Percentiles rank a stretch among this genome's conserved stretches.
Evolutionary conservation across 2,329 filamentous ascomycete genomes (phyloP).

Genomic region (Conoideocrella luteorostrata): DNA sequence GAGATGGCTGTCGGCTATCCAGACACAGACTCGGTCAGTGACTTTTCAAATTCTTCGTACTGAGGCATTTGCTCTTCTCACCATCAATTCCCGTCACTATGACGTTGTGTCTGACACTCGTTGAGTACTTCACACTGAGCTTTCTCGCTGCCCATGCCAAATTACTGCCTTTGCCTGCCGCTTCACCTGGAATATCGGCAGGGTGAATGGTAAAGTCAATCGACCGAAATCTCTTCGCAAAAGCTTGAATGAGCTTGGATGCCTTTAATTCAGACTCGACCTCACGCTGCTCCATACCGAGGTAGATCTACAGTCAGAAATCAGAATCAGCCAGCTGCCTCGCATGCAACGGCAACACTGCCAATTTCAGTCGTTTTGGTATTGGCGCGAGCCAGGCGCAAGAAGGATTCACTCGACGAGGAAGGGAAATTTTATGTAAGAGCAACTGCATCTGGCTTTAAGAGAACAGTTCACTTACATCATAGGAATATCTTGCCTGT

Average conservation of each 20-base stretch:
- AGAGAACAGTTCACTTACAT: conserved; percentile 47
- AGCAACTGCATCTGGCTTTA: no score
- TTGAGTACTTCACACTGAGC: conserved; percentile 54
- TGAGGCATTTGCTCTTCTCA: conserved; percentile 40
- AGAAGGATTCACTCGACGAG: no score
- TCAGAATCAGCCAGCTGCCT: no score
- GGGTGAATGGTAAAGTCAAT: conserved; percentile 65
- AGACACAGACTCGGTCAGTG: conserved; percentile 7
- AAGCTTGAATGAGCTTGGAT: conserved; percentile 52
- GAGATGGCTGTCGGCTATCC: conserved; percentile 63
- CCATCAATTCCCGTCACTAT: conserved; percentile 68
- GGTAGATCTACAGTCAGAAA: conserved; percentile 47
- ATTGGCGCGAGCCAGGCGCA: no score
- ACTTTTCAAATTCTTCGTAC: neutral
- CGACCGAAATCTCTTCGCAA: conserved; percentile 57
- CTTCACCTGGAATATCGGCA: conserved; percentile 57
- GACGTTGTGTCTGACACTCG: conserved; percentile 49
- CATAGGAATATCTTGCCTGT: conserved; percentile 57
- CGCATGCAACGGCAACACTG: no score
- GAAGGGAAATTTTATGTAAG: no score
- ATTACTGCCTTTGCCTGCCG: conserved; percentile 70
- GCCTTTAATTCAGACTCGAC: conserved; percentile 55
- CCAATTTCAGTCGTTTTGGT: no score
- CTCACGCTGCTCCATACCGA: conserved; percentile 69
- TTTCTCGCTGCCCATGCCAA: conserved; percentile 64